A percentile compares a stretch with the other conserved stretches of the same genome.
phyloP scores from a whole-genome alignment of 2,329 filamentous ascomycete genomes.

The Aspergillus texensis region DNA sequence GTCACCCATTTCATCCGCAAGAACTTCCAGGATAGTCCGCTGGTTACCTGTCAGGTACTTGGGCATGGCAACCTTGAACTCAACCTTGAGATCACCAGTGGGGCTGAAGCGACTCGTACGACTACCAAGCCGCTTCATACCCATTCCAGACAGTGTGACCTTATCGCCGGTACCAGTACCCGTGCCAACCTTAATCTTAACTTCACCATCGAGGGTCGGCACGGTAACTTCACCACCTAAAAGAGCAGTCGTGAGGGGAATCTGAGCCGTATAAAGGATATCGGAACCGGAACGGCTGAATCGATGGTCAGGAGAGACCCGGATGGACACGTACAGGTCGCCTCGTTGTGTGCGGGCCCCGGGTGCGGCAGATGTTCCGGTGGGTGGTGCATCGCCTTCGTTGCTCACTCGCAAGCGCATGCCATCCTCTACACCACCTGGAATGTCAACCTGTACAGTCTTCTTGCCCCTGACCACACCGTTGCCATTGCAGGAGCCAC shows the following conservation, averaged over 20 bases:
- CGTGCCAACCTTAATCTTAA: slow-evolving; percentile 86
- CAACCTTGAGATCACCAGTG: slow-evolving; percentile 83
- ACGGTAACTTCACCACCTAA: slow-evolving; percentile 88
- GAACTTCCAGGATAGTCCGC: slow-evolving; percentile 88
- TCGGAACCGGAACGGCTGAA: slow-evolving; percentile 88
- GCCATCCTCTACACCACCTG: slow-evolving; percentile 92
- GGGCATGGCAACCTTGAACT: slow-evolving; percentile 94
- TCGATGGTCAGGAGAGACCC: slow-evolving; percentile 84
- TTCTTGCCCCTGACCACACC: slow-evolving; percentile 83
- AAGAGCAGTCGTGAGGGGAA: slow-evolving; percentile 89
- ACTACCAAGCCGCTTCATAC: slow-evolving; percentile 82
- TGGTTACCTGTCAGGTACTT: slow-evolving; percentile 92
- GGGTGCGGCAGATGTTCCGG: slow-evolving; percentile 67
- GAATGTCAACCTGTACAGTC: slow-evolving; percentile 87
- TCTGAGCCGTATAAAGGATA: slow-evolving; percentile 86
- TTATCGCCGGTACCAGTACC: slow-evolving; percentile 92
- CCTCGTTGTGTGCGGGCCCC: slow-evolving; percentile 70
- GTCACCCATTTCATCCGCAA: slow-evolving; percentile 94
- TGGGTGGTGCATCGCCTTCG: slow-evolving; percentile 83
- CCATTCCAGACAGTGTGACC: slow-evolving; percentile 85
- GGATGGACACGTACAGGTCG: slow-evolving; percentile 88
- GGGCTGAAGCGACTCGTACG: slow-evolving; percentile 58
- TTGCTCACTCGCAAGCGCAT: slow-evolving; percentile 86
- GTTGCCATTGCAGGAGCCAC: slow-evolving; percentile 75
- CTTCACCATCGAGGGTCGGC: slow-evolving; percentile 86